Evolutionary conservation across 352 stramenopile species (phyloP), one percentile per base, ranked within the genome.

Genomic region (Globisporangium nagaii): DNA sequence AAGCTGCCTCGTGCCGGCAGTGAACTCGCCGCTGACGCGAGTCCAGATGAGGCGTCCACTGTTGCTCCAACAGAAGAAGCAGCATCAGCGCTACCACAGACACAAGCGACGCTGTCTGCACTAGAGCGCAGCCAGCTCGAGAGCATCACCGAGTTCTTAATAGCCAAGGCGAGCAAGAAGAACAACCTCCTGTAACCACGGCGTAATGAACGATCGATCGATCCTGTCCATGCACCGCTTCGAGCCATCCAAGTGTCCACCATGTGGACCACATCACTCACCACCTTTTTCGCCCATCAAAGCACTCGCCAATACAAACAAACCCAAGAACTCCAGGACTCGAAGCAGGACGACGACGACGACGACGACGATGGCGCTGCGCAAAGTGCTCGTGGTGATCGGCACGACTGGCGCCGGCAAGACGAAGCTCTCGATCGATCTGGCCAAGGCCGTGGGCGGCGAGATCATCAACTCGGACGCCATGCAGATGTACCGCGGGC

Each of bases 381-480:
- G 78, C 42, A 93, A 89, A 59, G 75, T 96, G 56, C 53, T 97
- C 34, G 86, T 97, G 58, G 75, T 97, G 28, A 75, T 97, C 32
- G 89, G 89, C 53, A 93, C 89, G n/a, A 97, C 89, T 24, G 89
- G 89, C 41, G 85, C 86, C 9, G 89, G 89, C 53, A 97, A 97
- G 73, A 96, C 89, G 9, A 96, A 97, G 73, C 80, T 97, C 31
- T 93, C 87, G 5, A 84, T 97, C 47, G 87, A 96, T 59, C 53
- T 97, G n/a, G 87, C 87, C 50, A 93, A 96, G 53, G 80, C 79
- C 15, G 70, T 96, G 31, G 82, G 79, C 47, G 89, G 89, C 10
- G 89, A 97, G 64, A 87, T 97, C 53, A 74, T 97, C 65, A 97
- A 97, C 62, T 91, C 84, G 24, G 89, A 97, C 49, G 84, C 84